Evolutionary conservation across 2,329 filamentous ascomycete genomes (phyloP).

Genomic region (Penicillium corylophilum): DNA sequence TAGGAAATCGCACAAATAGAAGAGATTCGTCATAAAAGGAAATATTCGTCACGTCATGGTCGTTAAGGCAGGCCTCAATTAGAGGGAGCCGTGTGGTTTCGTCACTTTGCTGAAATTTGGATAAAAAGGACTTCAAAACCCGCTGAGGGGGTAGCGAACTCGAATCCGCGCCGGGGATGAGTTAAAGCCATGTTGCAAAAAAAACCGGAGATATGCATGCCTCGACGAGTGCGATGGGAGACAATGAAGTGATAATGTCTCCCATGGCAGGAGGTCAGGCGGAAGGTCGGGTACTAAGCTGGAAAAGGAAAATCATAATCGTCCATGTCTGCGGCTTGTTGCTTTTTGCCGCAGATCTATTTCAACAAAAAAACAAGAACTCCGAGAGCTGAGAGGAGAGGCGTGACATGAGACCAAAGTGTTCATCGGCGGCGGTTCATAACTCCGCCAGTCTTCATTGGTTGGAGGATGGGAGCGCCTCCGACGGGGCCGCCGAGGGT

Average conservation of each 20-base stretch:
- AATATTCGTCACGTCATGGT: slow-evolving; percentile 41
- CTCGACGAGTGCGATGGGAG: neutral
- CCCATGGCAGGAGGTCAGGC: neutral
- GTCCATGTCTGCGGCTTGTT: slow-evolving; percentile 10
- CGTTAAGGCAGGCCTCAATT: slow-evolving; percentile 20
- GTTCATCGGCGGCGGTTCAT: slow-evolving; percentile 40
- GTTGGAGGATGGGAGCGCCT: slow-evolving; percentile 42
- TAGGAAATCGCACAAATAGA: slow-evolving; percentile 23
- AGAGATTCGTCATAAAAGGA: slow-evolving; percentile 32
- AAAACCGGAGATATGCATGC: slow-evolving; percentile 1
- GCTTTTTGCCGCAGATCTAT: slow-evolving; percentile 18
- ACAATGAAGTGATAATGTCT: neutral
- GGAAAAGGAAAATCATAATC: slow-evolving; percentile 9
- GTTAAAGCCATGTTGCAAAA: slow-evolving; percentile 3
- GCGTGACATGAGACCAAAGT: neutral
- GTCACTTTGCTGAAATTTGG: neutral
- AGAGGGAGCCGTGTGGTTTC: neutral
- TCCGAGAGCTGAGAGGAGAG: slow-evolving; percentile 8
- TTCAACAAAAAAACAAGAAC: slow-evolving; percentile 21
- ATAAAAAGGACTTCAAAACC: neutral
- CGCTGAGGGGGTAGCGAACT: neutral
- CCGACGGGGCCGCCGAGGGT: slow-evolving; percentile 48
- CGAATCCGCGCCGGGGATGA: neutral
- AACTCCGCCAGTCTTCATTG: slow-evolving; percentile 45
- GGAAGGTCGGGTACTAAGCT: slow-evolving; percentile 4